Percentiles rank a stretch among this genome's conserved stretches.
phyloP scores from a whole-genome alignment of 2,329 filamentous ascomycete genomes.

The Tolypocladium ophioglossoides region DNA sequence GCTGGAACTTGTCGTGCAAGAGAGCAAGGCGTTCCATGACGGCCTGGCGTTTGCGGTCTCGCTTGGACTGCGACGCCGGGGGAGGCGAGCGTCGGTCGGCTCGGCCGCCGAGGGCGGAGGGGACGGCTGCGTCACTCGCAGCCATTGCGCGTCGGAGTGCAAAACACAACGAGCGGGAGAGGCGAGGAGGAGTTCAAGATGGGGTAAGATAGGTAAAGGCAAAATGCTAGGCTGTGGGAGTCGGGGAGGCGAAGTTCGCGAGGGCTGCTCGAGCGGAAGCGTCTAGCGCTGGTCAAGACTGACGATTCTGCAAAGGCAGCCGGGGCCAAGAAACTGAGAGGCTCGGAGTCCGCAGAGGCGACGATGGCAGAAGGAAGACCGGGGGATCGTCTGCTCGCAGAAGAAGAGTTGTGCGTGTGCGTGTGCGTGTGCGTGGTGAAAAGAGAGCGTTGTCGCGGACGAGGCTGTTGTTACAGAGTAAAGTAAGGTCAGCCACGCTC shows the following conservation, averaged over 20 bases:
- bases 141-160: constrained; percentile 20
- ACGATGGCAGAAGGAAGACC: not conserved
- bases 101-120: constrained; percentile 20
- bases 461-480: not conserved
- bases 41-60: constrained; percentile 79
- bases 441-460: not conserved
- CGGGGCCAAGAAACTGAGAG: not conserved
- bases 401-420: not conserved
- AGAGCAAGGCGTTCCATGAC: constrained; percentile 69
- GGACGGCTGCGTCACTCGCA: constrained; percentile 24
- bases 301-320: not conserved
- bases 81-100: constrained; percentile 25
- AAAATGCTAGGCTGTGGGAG: not conserved
- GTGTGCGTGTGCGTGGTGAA: not conserved
- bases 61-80: constrained; percentile 55
- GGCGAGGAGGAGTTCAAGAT: not conserved
- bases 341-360: not conserved
- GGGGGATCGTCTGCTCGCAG: not conserved
- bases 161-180: not conserved
- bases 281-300: not conserved
- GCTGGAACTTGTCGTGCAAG: constrained; percentile 66
- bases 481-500: too few species aligned
- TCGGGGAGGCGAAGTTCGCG: not conserved
- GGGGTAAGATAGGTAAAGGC: not conserved
- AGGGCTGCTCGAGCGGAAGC: not conserved